phyloP scores from a whole-genome alignment of 148 eudicot species.

The Silene conica region DNA sequence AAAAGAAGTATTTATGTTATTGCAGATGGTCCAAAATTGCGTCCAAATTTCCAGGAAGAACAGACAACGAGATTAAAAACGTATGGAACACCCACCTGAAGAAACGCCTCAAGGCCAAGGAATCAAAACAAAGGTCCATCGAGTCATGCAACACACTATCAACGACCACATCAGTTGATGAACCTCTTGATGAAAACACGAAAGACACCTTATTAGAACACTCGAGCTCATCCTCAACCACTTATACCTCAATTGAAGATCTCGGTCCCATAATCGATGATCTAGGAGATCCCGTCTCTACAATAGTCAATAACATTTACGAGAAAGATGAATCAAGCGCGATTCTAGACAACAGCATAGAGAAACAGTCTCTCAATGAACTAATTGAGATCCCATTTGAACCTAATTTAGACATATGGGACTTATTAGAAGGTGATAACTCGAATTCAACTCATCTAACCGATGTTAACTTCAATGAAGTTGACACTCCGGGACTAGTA shows the following conservation, averaged over 20 bases:
- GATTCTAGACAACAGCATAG: too few relatives aligned
- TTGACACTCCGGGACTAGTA: conserved; percentile 6
- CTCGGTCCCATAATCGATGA: conserved; percentile 8
- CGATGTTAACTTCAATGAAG: conserved; percentile 27
- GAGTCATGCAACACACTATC: conserved; percentile 3
- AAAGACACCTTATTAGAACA: conserved; percentile 6
- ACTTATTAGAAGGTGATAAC: conserved; percentile 30
- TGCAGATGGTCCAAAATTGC: conserved; percentile 52
- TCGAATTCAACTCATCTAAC: conserved; percentile 9
- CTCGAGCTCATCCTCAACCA: conserved; percentile 24
- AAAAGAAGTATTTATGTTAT: background rate
- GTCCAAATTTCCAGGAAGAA: conserved; percentile 45
- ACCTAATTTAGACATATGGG: conserved; percentile 44
- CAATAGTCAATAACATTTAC: background rate
- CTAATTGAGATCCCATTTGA: conserved; percentile 41
- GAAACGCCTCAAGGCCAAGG: conserved; percentile 32
- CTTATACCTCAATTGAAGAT: conserved; percentile 18
- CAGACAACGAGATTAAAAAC: conserved; percentile 51
- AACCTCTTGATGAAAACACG: conserved; percentile 10
- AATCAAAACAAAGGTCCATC: background rate
- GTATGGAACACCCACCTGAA: conserved; percentile 54
- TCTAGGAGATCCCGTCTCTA: background rate
- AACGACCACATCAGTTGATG: conserved; percentile 11
- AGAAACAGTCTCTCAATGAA: background rate
- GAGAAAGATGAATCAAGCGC: conserved; percentile 5